Evolutionary conservation across 2,329 filamentous ascomycete species (phyloP).

Genomic region (Apiospora koreana): DNA sequence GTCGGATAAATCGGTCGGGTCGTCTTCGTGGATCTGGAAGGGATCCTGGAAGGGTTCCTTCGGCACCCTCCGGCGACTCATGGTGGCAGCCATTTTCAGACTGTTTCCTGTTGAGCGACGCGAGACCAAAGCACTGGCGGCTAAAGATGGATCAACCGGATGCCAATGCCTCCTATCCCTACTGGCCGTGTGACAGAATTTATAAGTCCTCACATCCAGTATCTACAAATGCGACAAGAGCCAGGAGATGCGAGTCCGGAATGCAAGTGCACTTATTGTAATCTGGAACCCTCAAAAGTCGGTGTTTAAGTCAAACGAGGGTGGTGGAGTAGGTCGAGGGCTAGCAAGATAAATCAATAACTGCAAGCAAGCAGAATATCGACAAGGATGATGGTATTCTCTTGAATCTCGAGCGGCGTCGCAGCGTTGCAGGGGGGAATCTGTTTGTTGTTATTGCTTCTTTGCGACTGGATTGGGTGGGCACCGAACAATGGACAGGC

Average conservation of each 20-base stretch:
- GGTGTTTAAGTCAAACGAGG: not conserved
- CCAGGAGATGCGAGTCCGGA: not conserved
- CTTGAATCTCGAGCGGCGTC: no score
- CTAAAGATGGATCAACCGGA: not conserved
- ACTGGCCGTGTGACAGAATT: not conserved
- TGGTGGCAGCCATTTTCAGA: constrained; percentile 26
- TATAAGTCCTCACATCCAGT: not conserved
- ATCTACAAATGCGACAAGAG: not conserved
- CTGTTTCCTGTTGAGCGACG: not conserved
- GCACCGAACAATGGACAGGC: not conserved
- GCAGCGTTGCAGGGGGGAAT: not conserved
- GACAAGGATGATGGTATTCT: not conserved
- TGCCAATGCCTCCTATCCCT: not conserved
- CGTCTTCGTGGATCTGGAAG: constrained; percentile 38
- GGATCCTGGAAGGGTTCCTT: constrained; percentile 34
- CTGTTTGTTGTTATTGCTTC: constrained; percentile 6
- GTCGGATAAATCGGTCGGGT: constrained; percentile 28
- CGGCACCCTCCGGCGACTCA: constrained; percentile 28
- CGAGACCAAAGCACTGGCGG: not conserved
- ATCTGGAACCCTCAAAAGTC: not conserved
- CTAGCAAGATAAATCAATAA: not conserved
- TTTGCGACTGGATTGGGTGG: constrained; percentile 3
- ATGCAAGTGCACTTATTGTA: not conserved
- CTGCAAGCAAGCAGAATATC: not conserved
- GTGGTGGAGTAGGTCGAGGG: not conserved